These are phyloP conservation scores for Cupressus sempervirens DNA, from an alignment of 75 land plant species.

Conservation along the genomic window DNA sequence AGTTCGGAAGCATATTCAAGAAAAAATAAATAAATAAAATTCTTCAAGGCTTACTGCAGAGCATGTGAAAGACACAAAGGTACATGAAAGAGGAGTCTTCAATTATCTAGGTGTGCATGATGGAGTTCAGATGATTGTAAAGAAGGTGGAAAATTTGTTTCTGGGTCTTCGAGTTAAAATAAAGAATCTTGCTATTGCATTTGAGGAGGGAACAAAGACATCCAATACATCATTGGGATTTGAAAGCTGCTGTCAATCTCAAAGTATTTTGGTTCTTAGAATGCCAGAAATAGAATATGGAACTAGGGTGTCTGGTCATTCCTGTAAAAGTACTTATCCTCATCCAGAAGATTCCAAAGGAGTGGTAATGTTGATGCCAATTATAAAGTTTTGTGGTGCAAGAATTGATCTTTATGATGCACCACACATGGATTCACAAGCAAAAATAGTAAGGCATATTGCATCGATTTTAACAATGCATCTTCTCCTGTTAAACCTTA, in stretches of 20 bases:
- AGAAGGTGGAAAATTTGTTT: constrained; percentile 68
- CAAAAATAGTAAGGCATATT: neutral
- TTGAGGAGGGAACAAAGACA: constrained; percentile 34
- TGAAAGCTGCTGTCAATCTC: constrained; percentile 6
- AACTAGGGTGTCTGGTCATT: constrained; percentile 39
- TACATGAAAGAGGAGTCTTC: constrained; percentile 7
- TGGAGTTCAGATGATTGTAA: constrained; percentile 84
- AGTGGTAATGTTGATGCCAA: constrained; percentile 43
- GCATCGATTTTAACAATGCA: constrained; percentile 10
- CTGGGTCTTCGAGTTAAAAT: constrained; percentile 66
- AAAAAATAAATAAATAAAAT: no score
- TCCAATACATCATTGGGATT: neutral
- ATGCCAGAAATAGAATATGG: constrained; percentile 68
- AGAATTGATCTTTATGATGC: constrained; percentile 55
- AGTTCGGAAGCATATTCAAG: constrained; percentile 6
- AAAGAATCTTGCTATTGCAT: constrained; percentile 54
- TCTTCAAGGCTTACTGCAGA: neutral
- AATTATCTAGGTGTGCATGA: constrained; percentile 59
- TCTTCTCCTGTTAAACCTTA: neutral
- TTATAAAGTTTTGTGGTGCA: constrained; percentile 63
- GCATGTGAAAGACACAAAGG: constrained; percentile 13
- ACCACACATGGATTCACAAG: constrained; percentile 17
- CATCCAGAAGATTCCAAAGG: constrained; percentile 23
- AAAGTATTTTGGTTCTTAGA: constrained; percentile 42
- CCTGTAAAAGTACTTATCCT: neutral